Conservation (phyloP, 495 filamentous ascomycete genomes). For the Thozetella sp. region DNA sequence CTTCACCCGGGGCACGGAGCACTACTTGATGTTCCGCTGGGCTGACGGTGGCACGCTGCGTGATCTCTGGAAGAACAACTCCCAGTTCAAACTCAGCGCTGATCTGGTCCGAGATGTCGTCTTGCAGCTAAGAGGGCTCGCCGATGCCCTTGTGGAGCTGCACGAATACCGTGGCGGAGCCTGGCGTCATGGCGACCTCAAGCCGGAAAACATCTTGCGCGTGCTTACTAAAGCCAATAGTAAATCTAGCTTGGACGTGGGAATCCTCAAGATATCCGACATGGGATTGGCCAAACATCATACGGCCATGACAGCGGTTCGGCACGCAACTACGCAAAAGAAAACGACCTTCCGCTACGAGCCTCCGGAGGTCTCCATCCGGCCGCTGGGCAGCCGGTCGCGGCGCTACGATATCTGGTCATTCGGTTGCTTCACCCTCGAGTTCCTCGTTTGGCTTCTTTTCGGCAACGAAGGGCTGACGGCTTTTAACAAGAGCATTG, state of each 20-base stretch:
- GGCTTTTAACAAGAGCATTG: constrained; percentile 16
- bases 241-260: background rate
- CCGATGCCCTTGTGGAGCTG: constrained; percentile 13
- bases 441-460: constrained; percentile 34
- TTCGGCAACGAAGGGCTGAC: constrained; percentile 21
- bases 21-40: constrained; percentile 17
- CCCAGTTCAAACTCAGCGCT: background rate
- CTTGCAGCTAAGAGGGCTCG: constrained; percentile 14
- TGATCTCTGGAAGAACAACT: constrained; percentile 11
- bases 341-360: constrained; percentile 20
- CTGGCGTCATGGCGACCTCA: constrained; percentile 27
- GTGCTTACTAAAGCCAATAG: background rate
- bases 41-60: constrained; percentile 17
- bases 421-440: constrained; percentile 35
- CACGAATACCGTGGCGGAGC: constrained; percentile 5
- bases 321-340: constrained; percentile 7
- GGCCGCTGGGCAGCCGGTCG: background rate
- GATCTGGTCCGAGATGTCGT: constrained; percentile 8
- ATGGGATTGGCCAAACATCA: constrained; percentile 25
- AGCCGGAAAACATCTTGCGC: constrained; percentile 28
- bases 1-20: background rate
- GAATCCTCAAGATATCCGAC: constrained; percentile 24
- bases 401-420: constrained; percentile 38
- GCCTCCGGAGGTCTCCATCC: constrained; percentile 17
- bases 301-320: constrained; percentile 7